These are phyloP conservation scores for Raphanus raphanistrum DNA, from an alignment of 345 rosid genomes.

Conservation along the genomic window DNA sequence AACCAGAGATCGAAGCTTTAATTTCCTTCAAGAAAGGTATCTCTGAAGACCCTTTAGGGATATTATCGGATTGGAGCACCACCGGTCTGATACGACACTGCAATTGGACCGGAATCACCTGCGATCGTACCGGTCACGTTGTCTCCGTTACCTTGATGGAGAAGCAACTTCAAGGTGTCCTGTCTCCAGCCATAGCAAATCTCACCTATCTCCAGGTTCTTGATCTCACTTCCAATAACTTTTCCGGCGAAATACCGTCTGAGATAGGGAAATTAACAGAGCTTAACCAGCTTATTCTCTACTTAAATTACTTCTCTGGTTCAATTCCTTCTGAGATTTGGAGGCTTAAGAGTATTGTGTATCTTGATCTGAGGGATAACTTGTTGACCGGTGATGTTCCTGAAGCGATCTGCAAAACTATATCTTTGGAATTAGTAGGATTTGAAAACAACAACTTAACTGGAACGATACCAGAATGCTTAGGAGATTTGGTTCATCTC, in stretches of 20 bases:
- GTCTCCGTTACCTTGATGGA: conserved; percentile 52
- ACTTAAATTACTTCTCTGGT: conserved; percentile 62
- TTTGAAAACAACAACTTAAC: conserved; percentile 61
- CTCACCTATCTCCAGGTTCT: conserved; percentile 88
- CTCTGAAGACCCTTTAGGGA: conserved; percentile 58
- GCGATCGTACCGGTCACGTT: conserved; percentile 50
- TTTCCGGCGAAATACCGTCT: conserved; percentile 59
- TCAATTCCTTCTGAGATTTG: conserved; percentile 62
- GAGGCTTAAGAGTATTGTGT: conserved; percentile 49
- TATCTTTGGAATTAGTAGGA: conserved; percentile 50
- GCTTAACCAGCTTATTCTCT: conserved; percentile 49
- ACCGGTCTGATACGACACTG: conserved; percentile 57
- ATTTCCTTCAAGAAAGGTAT: conserved; percentile 57
- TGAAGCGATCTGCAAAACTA: conserved; percentile 54
- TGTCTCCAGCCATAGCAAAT: conserved; percentile 68
- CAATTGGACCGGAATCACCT: conserved; percentile 78
- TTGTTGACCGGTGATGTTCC: conserved; percentile 62
- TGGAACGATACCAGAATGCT: conserved; percentile 51
- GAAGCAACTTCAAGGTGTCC: conserved; percentile 64
- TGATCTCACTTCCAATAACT: conserved; percentile 63
- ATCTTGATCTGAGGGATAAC: conserved; percentile 63
- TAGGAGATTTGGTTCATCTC: conserved; percentile 64
- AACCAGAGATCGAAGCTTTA: conserved; percentile 57
- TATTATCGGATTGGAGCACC: conserved; percentile 56
- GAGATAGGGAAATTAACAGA: conserved; percentile 61